These are phyloP conservation scores for Lasiodiplodia theobromae DNA, from an alignment of 2,329 filamentous ascomycete genomes.

Conservation along the genomic window DNA sequence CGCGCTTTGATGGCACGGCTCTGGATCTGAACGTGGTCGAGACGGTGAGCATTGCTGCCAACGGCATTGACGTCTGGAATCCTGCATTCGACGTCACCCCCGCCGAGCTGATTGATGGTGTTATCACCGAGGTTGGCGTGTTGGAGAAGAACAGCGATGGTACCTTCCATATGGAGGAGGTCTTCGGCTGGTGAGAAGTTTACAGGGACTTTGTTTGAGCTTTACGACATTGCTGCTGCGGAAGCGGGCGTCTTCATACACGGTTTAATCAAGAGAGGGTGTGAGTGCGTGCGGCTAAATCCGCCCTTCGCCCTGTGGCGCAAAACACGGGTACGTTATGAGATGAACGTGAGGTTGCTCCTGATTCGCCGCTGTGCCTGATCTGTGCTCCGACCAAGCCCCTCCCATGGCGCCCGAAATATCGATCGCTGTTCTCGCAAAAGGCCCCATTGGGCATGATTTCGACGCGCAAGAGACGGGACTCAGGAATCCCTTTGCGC, in stretches of 20 bases:
- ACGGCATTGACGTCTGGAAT: constrained; percentile 89
- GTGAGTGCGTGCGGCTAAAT: background rate
- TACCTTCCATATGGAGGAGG: constrained; percentile 65
- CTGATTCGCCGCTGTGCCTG: constrained; percentile 17
- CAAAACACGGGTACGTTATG: constrained; percentile 29
- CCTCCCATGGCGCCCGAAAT: constrained; percentile 5
- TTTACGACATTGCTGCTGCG: background rate
- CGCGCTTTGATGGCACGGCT: constrained; percentile 68
- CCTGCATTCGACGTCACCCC: constrained; percentile 97
- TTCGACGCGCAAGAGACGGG: background rate
- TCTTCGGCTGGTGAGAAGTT: constrained; percentile 46
- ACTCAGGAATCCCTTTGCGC: background rate
- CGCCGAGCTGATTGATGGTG: constrained; percentile 84
- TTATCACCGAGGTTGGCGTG: constrained; percentile 91
- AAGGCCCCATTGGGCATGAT: background rate
- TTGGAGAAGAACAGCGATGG: constrained; percentile 78
- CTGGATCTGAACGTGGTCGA: constrained; percentile 70
- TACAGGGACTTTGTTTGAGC: constrained; percentile 39
- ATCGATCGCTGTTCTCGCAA: constrained; percentile 9
- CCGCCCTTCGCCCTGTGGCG: background rate
- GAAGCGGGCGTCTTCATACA: constrained; percentile 30
- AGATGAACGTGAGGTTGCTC: constrained; percentile 13
- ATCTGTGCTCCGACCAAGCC: constrained; percentile 5
- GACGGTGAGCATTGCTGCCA: constrained; percentile 78
- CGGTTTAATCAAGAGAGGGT: background rate